A percentile compares a stretch with the other conserved stretches of the same genome.
Conservation (phyloP, 2,329 filamentous ascomycete genomes). For the Sporothrix luriei region DNA sequence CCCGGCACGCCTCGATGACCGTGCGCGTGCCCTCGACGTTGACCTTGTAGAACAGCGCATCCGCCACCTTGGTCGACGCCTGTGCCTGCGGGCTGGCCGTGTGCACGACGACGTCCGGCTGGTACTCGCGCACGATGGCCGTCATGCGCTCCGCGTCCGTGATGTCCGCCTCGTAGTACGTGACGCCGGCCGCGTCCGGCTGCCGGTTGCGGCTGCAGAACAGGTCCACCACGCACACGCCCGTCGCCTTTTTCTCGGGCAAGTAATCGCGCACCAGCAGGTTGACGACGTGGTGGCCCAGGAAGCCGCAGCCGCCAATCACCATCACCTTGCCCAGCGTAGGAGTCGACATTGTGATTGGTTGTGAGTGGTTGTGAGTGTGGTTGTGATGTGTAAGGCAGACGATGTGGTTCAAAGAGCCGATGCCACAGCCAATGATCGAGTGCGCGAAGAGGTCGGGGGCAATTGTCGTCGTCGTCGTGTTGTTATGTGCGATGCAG, state of each 20-base stretch:
- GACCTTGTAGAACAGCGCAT: slow-evolving; percentile 72
- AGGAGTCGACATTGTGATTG: slow-evolving; percentile 42
- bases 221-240: slow-evolving; percentile 72
- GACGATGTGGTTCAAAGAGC: too few species aligned
- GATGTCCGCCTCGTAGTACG: slow-evolving; percentile 78
- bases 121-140: slow-evolving; percentile 64
- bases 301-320: slow-evolving; percentile 81
- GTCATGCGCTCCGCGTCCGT: slow-evolving; percentile 65
- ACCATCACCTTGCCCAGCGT: slow-evolving; percentile 71
- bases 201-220: slow-evolving; percentile 70
- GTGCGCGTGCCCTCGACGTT: slow-evolving; percentile 85
- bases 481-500: background rate
- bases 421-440: too few species aligned
- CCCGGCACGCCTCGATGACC: slow-evolving; percentile 72
- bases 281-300: slow-evolving; percentile 79
- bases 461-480: background rate
- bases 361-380: too few species aligned
- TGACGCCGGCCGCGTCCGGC: slow-evolving; percentile 56
- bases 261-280: slow-evolving; percentile 66
- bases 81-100: slow-evolving; percentile 73
- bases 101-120: slow-evolving; percentile 85
- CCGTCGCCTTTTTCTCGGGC: slow-evolving; percentile 43
- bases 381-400: too few species aligned
- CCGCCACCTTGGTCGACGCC: slow-evolving; percentile 55
- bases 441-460: too few species aligned